A percentile compares a stretch with the other conserved stretches of the same genome.
These are phyloP conservation scores for Phylloboletellus chloephorus DNA, from an alignment of 1,284 basidiomycete genomes.

Conservation along the genomic window DNA sequence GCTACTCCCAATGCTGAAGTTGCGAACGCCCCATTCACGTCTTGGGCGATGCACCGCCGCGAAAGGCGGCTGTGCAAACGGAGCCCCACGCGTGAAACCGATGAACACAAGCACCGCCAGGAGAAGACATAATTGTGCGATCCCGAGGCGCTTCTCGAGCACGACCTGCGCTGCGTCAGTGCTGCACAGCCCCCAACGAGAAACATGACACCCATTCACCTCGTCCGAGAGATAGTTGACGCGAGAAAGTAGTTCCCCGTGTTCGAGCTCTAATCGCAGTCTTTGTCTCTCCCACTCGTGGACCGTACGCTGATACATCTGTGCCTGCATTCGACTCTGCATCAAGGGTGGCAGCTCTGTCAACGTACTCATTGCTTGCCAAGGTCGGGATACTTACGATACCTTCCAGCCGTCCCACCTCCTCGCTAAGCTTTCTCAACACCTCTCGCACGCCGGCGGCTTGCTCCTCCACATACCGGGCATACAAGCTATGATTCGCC, in stretches of 20 bases:
- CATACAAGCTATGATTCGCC: constrained; percentile 81
- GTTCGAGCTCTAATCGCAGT: constrained; percentile 62
- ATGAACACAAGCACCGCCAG: constrained; percentile 79
- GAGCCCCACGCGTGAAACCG: constrained; percentile 68
- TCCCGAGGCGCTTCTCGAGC: constrained; percentile 78
- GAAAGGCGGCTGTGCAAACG: constrained; percentile 14
- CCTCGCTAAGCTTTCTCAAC: constrained; percentile 73
- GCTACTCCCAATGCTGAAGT: constrained; percentile 46
- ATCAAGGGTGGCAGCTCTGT: neutral
- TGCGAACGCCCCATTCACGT: constrained; percentile 50
- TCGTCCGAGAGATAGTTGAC: constrained; percentile 73
- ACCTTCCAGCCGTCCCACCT: constrained; percentile 72
- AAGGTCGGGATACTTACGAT: constrained; percentile 49
- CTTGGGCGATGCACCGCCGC: constrained; percentile 28
- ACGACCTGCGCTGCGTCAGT: constrained; percentile 47
- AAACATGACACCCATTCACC: constrained; percentile 39
- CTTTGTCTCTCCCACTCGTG: constrained; percentile 70
- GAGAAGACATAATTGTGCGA: constrained; percentile 77
- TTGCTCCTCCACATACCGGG: constrained; percentile 89
- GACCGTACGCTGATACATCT: constrained; percentile 59
- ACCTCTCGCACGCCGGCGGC: constrained; percentile 73
- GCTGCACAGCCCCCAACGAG: neutral
- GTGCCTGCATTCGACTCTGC: constrained; percentile 63
- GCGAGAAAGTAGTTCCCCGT: constrained; percentile 56
- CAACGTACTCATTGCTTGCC: neutral